Percentiles rank a stretch among this genome's conserved stretches.
These are phyloP conservation scores for Nannochloropsis gaditana DNA, from an alignment of 108 stramenopile genomes.

Conservation along the genomic window DNA sequence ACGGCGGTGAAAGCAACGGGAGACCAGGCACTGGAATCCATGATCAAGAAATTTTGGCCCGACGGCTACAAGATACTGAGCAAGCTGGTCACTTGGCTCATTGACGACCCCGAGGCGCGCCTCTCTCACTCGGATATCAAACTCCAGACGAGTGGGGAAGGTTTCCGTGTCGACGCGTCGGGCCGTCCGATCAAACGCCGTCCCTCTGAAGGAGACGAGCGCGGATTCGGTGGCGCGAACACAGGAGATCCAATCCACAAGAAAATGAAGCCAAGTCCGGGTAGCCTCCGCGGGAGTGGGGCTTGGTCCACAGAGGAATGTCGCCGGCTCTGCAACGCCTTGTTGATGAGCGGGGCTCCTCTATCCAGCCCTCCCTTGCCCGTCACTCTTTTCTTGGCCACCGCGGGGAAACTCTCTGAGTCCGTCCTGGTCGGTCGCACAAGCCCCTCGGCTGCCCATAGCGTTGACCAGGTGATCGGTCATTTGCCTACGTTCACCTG, in stretches of 20 bases:
- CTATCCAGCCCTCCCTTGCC: background rate
- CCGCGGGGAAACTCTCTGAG: background rate
- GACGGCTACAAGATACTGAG: constrained; percentile 20
- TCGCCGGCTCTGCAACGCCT: background rate
- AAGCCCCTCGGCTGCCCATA: background rate
- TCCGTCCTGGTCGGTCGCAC: background rate
- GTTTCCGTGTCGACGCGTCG: background rate
- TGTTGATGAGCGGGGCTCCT: constrained; percentile 4
- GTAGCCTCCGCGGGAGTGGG: background rate
- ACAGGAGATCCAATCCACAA: background rate
- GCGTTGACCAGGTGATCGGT: constrained; percentile 13
- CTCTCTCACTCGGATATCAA: background rate
- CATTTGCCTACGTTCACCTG: background rate
- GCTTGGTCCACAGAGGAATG: background rate
- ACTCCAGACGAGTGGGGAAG: background rate
- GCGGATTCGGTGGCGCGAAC: background rate
- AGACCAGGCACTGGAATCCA: no score
- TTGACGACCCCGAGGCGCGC: background rate
- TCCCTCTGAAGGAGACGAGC: background rate
- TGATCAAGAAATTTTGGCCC: background rate
- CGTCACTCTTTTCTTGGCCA: background rate
- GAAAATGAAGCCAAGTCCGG: background rate
- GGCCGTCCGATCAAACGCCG: background rate
- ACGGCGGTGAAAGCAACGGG: no score
- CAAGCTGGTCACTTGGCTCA: constrained; percentile 1